Evolutionary conservation across 306 rosid genomes (phyloP).

Genomic region (Betula pendula): DNA sequence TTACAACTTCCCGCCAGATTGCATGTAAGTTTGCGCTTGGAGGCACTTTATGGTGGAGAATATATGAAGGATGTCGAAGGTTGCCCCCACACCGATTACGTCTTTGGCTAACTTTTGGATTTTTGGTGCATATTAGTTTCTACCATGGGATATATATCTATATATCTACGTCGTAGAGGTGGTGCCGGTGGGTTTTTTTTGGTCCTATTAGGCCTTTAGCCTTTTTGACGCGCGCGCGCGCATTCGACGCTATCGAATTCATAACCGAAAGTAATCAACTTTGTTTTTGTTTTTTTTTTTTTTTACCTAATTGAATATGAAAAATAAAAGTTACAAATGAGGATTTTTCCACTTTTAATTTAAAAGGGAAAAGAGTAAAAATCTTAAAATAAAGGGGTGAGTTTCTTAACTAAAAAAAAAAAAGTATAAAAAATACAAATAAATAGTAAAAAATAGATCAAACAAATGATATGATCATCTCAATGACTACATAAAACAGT

Average conservation of each 20-base stretch:
- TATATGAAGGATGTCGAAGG: not conserved
- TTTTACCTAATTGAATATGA: too few species aligned
- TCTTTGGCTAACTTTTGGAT: not conserved
- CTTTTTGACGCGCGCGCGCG: slow-evolving; percentile 10
- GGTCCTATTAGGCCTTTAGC: not conserved
- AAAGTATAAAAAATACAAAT: too few species aligned
- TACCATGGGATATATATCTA: not conserved
- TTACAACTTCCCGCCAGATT: slow-evolving; percentile 17
- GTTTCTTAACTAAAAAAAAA: too few species aligned
- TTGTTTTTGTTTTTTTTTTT: too few species aligned
- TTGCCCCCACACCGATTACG: slow-evolving; percentile 1
- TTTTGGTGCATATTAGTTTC: not conserved
- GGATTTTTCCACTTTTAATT: too few species aligned
- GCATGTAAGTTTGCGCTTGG: slow-evolving; percentile 38
- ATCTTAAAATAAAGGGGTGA: too few species aligned
- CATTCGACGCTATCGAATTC: not conserved
- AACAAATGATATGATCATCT: too few species aligned
- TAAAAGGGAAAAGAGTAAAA: too few species aligned
- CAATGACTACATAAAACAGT: too few species aligned
- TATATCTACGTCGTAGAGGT: slow-evolving; percentile 20
- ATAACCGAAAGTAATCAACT: not conserved
- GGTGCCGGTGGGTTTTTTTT: not conserved
- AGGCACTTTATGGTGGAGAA: slow-evolving; percentile 26
- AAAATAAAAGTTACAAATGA: too few species aligned
- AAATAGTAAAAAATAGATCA: too few species aligned